Base-by-base conservation (phyloP, 176 grass and related monocot genomes). In the Musa itinerans region DNA sequence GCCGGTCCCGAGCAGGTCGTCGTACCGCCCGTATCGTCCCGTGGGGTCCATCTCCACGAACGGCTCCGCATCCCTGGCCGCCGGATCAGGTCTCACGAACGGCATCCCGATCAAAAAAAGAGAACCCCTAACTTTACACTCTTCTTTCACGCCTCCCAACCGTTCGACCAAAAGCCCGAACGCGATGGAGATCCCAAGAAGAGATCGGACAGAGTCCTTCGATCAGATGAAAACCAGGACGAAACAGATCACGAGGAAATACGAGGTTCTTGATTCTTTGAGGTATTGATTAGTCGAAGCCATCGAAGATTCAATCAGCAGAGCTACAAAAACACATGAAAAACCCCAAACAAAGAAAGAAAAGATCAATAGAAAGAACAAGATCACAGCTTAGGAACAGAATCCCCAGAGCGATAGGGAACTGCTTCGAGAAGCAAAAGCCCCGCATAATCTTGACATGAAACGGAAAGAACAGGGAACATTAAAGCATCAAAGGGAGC, bases 11-110 rank as follows among this genome's bases (percentile, higher is more conserved):
- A 98, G 83, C 25, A 98, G 69, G 61, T 93, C 86, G 9, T 85
- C 71, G 86, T 98, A 98, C 14, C 94, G 94, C 53, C 94, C 94
- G 61, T 82, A 98, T 29, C 94, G 84, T 11, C 90, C 90, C 26
- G 88, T 93, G 17, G 94, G 90, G 63, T 98, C 90, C 55, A 93
- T 24, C 79, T 97, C 94, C 86, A 87, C 90, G 85, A 97, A 97
- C 51, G 83, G 78, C 85, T 98, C 94, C 75, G 78, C 84, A 0
- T 83, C 87, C 62, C 64, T 78, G 2, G 58, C 83, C 27, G 64
- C 54, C 77, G 27, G 65, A 83, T 82, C 70, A 12, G 68, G 22
- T 0, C 24, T 51, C 26, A 78, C 75, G 43, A 53, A 49, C 80
- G 74, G 58, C 84, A 86, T 86, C 49, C 52, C 53, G 21, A 8